Conservation (phyloP, 2,329 filamentous ascomycete genomes). For the Xylariomycetidae sp. region DNA sequence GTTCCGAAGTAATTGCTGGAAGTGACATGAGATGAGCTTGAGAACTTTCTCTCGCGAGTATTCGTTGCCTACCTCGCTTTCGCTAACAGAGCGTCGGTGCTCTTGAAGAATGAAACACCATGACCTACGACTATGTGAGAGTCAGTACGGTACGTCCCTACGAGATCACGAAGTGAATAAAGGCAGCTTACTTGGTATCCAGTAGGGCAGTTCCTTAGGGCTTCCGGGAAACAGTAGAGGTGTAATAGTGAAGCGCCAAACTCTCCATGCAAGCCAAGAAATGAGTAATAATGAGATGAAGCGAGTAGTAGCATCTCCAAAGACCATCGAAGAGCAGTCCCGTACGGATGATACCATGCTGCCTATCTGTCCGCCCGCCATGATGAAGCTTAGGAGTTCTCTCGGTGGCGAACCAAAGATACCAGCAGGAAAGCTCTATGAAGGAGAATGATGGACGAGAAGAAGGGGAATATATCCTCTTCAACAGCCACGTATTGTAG, state of each 20-base stretch:
- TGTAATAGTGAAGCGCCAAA: slow-evolving; percentile 9
- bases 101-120: slow-evolving; percentile 14
- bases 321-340: too few species aligned
- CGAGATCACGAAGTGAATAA: not conserved
- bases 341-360: too few species aligned
- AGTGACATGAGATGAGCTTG: not conserved
- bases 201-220: slow-evolving; percentile 9
- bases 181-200: slow-evolving; percentile 7
- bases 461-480: too few species aligned
- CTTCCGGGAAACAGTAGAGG: slow-evolving; percentile 5
- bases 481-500: too few species aligned
- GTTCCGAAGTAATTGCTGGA: slow-evolving; percentile 4
- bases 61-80: slow-evolving; percentile 14
- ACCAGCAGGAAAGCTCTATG: too few species aligned
- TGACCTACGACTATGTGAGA: slow-evolving; percentile 9
- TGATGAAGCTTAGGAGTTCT: too few species aligned
- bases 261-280: slow-evolving; percentile 4
- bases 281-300: too few species aligned
- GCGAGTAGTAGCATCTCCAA: too few species aligned
- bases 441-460: too few species aligned
- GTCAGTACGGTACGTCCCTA: not conserved
- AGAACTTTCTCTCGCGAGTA: not conserved
- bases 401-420: too few species aligned
- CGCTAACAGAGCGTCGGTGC: slow-evolving; percentile 14
- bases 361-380: too few species aligned